Conservation (phyloP, 768 basidiomycete genomes). For the Tephrocybe sp. region DNA sequence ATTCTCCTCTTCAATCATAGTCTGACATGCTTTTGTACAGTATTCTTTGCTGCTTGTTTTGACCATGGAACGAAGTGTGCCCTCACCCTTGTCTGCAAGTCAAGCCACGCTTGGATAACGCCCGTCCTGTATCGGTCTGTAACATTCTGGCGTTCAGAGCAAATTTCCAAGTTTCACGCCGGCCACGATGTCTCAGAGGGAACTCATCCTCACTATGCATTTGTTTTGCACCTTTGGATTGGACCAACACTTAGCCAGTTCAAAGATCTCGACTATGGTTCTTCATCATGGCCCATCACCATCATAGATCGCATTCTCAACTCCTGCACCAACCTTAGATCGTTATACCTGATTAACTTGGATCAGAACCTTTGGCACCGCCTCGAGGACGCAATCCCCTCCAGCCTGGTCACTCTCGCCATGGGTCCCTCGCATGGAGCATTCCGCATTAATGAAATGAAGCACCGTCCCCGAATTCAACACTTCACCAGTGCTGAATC, state of each 20-base stretch:
- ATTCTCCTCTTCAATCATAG: background rate
- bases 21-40: constrained; percentile 5
- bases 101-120: constrained; percentile 17
- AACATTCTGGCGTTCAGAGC: constrained; percentile 16
- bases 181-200: constrained; percentile 20
- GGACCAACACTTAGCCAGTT: constrained; percentile 16
- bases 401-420: constrained; percentile 26
- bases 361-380: constrained; percentile 29
- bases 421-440: constrained; percentile 36
- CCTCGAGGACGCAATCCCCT: constrained; percentile 29
- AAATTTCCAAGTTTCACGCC: constrained; percentile 19
- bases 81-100: constrained; percentile 10
- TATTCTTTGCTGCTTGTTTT: constrained; percentile 16
- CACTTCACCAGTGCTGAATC: constrained; percentile 32
- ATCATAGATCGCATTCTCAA: constrained; percentile 30
- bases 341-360: constrained; percentile 28
- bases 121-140: constrained; percentile 25
- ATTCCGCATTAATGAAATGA: constrained; percentile 26
- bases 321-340: constrained; percentile 23
- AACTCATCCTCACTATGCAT: constrained; percentile 15
- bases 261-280: constrained; percentile 28
- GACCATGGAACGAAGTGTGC: constrained; percentile 3
- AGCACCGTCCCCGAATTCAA: constrained; percentile 20
- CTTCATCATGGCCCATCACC: constrained; percentile 29
- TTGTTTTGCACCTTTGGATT: constrained; percentile 31